Percentiles rank a stretch among this genome's conserved stretches.
Evolutionary conservation across 2,329 filamentous ascomycete genomes (phyloP).

Genomic region (Cryphonectria radicalis): DNA sequence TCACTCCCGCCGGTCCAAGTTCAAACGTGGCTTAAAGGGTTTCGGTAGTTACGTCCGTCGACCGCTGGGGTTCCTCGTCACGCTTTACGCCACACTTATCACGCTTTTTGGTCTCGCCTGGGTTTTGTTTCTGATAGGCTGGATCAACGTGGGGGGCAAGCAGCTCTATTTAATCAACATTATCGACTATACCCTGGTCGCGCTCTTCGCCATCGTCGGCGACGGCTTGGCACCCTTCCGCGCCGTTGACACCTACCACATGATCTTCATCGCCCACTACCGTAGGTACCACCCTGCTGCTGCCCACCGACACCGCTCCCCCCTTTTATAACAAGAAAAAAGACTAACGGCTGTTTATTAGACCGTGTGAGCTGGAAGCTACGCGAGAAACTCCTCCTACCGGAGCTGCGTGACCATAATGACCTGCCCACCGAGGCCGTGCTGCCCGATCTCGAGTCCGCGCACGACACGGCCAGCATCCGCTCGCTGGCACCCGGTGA

Average conservation of each 20-base stretch:
- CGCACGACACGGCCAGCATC: slow-evolving; percentile 43
- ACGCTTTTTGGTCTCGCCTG: slow-evolving; percentile 84
- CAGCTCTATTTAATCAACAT: slow-evolving; percentile 72
- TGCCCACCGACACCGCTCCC: neutral
- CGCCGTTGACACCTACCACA: slow-evolving; percentile 82
- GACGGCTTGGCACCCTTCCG: slow-evolving; percentile 76
- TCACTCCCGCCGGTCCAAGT: slow-evolving; percentile 77
- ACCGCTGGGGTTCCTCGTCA: slow-evolving; percentile 82
- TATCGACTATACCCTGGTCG: slow-evolving; percentile 73
- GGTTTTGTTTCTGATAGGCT: slow-evolving; percentile 90
- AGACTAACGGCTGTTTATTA: slow-evolving; percentile 33
- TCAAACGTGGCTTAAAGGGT: slow-evolving; percentile 78
- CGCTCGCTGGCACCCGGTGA: slow-evolving; percentile 50
- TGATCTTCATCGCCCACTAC: slow-evolving; percentile 80
- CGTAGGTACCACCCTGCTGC: slow-evolving; percentile 37
- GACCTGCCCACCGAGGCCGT: slow-evolving; percentile 59
- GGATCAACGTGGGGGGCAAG: slow-evolving; percentile 79
- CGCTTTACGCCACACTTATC: slow-evolving; percentile 80
- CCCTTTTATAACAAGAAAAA: no score
- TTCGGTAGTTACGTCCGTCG: slow-evolving; percentile 79
- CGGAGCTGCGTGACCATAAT: slow-evolving; percentile 68
- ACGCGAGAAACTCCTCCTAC: slow-evolving; percentile 64
- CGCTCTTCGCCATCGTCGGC: slow-evolving; percentile 71
- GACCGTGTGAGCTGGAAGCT: slow-evolving; percentile 64
- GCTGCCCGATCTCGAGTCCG: slow-evolving; percentile 44